Evolutionary conservation across 2,329 filamentous ascomycete genomes (phyloP), one percentile per base, ranked within the genome.

Genomic region (Fusarium aywerte): DNA sequence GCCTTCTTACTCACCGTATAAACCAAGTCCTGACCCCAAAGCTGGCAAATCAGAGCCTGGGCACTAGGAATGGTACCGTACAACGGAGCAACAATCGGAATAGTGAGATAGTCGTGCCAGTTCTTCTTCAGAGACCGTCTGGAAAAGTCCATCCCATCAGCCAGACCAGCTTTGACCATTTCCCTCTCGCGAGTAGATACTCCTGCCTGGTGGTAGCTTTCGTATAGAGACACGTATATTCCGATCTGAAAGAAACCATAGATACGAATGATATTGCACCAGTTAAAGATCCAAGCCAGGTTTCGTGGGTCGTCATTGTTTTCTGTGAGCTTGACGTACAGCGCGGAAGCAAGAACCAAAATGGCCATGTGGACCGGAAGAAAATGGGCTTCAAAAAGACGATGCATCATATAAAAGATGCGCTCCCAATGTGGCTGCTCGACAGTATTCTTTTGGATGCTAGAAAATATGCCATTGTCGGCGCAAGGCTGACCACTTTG

Each of bases 331-430:
- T 83, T 82, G 36, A 83, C 79, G 75, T 88, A 92, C 5, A 91
- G 70, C 1, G 86, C 84, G 1, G 88, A 90, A 3, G 87, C 83
- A 40, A 91, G 70, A 25, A 92, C 81, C 27, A 91, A 80, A 43
- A 91, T 85, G 8, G 85, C 86, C 79, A 88, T 87, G 71, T 92
- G 90, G 16, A 88, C 83, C 0, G 90, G 89, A 23, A 92, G 79
- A 74, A 92, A 92, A 75, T 92, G 90, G 0, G 90, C 90, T 75
- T 92, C 90, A 71, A 90, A 92, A n/a, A 92, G 79, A 18, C 90
- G 86, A 73, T 90, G 88, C 73, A 84, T 83, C 31, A 92, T 81
- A 52, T 85, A 83, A 66, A 87, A 76, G 43, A 88, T 81, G 65
- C 83, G 86, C 73, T 80, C 80, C 81, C 82, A 89, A 73, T 87